Percentiles rank a stretch among this genome's conserved stretches.
phyloP scores from a whole-genome alignment of 1,139 yeast genomes.

The Suhomyces maxii region DNA sequence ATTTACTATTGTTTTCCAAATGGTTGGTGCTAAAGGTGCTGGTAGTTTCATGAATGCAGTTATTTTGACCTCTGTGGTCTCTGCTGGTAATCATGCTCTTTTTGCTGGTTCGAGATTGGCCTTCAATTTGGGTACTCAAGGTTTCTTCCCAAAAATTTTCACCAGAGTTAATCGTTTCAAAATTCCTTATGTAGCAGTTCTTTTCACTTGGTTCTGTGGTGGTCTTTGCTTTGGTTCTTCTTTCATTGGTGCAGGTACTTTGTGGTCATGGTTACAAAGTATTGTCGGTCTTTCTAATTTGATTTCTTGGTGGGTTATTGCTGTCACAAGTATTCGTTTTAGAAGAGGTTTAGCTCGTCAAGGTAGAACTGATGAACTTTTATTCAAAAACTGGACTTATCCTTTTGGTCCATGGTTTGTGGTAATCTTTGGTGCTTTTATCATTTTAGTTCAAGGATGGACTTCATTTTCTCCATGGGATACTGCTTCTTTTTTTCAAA shows the following conservation, averaged over 20 bases:
- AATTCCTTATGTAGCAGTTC: conserved; percentile 42
- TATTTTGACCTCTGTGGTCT: conserved; percentile 43
- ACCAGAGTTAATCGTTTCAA: conserved; percentile 35
- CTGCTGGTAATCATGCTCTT: conserved; percentile 49
- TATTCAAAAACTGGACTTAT: conserved; percentile 42
- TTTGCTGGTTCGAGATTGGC: conserved; percentile 47
- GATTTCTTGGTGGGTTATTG: conserved; percentile 45
- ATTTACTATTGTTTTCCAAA: conserved; percentile 61
- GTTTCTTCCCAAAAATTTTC: conserved; percentile 39
- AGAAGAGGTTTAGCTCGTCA: conserved; percentile 40
- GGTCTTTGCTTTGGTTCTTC: conserved; percentile 47
- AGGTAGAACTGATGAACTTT: conserved; percentile 36
- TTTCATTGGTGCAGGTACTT: conserved; percentile 43
- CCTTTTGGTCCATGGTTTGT: conserved; percentile 46
- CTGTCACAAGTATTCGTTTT: conserved; percentile 40
- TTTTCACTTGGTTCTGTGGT: conserved; percentile 42
- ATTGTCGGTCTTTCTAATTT: conserved; percentile 47
- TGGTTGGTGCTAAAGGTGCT: conserved; percentile 47
- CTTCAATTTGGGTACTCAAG: conserved; percentile 42
- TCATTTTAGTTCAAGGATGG: conserved; percentile 49
- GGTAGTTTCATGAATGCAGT: conserved; percentile 49
- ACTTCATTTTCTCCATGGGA: conserved; percentile 53
- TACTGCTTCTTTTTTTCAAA: conserved; percentile 34
- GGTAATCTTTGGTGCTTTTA: conserved; percentile 34
- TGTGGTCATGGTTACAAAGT: conserved; percentile 47